Evolutionary conservation across 2,329 filamentous ascomycete species (phyloP).

Genomic region (Phaeosphaeriaceae sp.): DNA sequence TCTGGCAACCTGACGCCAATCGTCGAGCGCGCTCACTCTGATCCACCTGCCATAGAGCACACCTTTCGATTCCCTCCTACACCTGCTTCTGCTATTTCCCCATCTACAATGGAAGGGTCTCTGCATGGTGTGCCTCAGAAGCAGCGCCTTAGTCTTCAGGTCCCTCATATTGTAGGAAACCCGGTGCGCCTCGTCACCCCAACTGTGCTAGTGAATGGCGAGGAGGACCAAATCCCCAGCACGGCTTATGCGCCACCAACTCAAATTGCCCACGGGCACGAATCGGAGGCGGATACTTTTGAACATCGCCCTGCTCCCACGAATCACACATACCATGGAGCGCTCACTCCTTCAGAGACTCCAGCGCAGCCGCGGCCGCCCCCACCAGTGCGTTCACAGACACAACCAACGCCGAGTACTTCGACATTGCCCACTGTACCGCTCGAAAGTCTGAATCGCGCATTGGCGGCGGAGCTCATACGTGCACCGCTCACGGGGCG

Average conservation of each 20-base stretch:
- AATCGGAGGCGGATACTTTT: conserved; percentile 25
- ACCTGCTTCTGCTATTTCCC: conserved; percentile 46
- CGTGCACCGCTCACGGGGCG: conserved; percentile 54
- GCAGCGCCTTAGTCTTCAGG: conserved; percentile 66
- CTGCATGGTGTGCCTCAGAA: conserved; percentile 39
- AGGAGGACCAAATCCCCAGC: conserved; percentile 41
- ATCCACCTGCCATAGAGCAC: conserved; percentile 44
- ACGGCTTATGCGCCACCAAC: conserved; percentile 32
- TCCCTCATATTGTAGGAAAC: conserved; percentile 67
- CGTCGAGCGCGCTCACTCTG: conserved; percentile 51
- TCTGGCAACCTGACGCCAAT: conserved; percentile 53
- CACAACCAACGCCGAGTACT: conserved; percentile 10
- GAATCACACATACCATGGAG: conserved; percentile 29
- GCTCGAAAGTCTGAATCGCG: conserved; percentile 54
- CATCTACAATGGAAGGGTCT: conserved; percentile 30
- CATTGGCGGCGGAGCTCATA: conserved; percentile 55
- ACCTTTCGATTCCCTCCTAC: conserved; percentile 50
- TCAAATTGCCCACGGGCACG: conserved; percentile 20
- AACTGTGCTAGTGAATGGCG: conserved; percentile 62
- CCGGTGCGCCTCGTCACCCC: conserved; percentile 69
- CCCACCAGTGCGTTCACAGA: conserved; percentile 14
- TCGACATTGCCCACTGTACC: conserved; percentile 29
- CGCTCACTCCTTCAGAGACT: conserved; percentile 40
- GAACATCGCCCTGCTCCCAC: conserved; percentile 26
- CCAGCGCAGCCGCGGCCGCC: conserved; percentile 29